Percentiles rank a stretch among this genome's conserved stretches.
Conservation (phyloP, 2,329 filamentous ascomycete genomes). For the Teratosphaeria nubilosa region DNA sequence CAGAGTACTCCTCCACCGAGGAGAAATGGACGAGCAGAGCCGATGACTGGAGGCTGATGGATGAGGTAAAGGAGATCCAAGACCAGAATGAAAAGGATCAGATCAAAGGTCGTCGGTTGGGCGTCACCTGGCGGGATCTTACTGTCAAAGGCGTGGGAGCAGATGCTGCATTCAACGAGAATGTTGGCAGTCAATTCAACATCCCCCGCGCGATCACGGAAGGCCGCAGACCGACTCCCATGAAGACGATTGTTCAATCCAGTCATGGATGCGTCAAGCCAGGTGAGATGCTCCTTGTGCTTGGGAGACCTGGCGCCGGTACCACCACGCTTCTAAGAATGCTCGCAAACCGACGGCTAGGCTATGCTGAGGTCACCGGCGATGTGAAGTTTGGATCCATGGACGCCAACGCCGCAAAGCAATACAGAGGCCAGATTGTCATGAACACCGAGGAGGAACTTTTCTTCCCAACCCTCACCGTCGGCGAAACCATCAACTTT, state of each 20-base stretch:
- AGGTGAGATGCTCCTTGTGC: conserved; percentile 80
- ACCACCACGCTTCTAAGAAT: conserved; percentile 45
- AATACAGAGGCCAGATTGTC: conserved; percentile 74
- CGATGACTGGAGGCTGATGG: conserved; percentile 42
- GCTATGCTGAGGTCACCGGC: conserved; percentile 53
- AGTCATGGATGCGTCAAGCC: conserved; percentile 61
- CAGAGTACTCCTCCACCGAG: conserved; percentile 2
- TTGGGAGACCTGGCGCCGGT: conserved; percentile 61
- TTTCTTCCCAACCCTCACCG: conserved; percentile 75
- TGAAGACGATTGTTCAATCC: conserved; percentile 55
- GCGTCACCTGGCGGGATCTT: conserved; percentile 56
- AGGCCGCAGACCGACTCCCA: conserved; percentile 40
- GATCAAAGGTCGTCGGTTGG: conserved; percentile 39
- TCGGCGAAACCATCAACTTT: conserved; percentile 78
- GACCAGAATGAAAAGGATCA: conserved; percentile 38
- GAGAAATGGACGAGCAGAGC: conserved; percentile 22
- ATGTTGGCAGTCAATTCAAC: conserved; percentile 39
- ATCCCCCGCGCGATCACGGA: conserved; percentile 17
- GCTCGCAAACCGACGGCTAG: conserved; percentile 42
- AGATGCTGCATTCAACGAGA: conserved; percentile 54
- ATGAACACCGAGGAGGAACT: conserved; percentile 61
- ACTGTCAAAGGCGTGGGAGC: conserved; percentile 53
- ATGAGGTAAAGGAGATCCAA: conserved; percentile 36
- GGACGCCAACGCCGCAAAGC: conserved; percentile 61
- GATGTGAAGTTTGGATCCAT: conserved; percentile 54